Evolutionary conservation across 2,329 filamentous ascomycete genomes (phyloP).

Genomic region (Trichoderma semiorbis): DNA sequence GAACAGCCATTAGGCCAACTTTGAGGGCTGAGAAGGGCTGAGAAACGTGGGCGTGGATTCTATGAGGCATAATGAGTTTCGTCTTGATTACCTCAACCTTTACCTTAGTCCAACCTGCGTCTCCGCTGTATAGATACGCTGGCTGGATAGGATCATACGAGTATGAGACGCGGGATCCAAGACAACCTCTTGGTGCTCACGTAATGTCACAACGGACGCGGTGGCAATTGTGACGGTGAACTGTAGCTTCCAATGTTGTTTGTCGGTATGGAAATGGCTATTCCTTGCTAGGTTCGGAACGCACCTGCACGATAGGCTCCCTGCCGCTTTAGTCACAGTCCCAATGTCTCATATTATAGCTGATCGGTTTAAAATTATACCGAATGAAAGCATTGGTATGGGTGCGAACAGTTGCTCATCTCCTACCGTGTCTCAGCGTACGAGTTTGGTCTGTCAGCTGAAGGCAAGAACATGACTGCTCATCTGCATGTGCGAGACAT

Average conservation of each 20-base stretch:
- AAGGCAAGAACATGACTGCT: background rate
- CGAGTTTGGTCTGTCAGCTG: background rate
- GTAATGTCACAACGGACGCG: background rate
- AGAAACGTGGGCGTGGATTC: background rate
- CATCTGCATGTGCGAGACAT: background rate
- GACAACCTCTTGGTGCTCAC: background rate
- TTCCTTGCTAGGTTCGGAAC: background rate
- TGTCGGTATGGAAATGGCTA: background rate
- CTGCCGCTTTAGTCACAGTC: background rate
- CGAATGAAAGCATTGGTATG: background rate
- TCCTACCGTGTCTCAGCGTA: background rate
- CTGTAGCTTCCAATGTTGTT: background rate
- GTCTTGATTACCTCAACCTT: background rate
- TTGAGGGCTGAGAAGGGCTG: background rate
- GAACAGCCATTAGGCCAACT: background rate
- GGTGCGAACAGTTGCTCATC: background rate
- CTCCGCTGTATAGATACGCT: background rate
- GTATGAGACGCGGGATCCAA: background rate
- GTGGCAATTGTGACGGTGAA: background rate
- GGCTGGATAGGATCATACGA: background rate
- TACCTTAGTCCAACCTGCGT: too few species aligned
- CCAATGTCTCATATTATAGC: background rate
- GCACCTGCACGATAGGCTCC: background rate
- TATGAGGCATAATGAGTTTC: background rate
- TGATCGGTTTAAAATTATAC: background rate